phyloP scores from a whole-genome alignment of 1,284 basidiomycete species.

The Heliocybe sulcata region DNA sequence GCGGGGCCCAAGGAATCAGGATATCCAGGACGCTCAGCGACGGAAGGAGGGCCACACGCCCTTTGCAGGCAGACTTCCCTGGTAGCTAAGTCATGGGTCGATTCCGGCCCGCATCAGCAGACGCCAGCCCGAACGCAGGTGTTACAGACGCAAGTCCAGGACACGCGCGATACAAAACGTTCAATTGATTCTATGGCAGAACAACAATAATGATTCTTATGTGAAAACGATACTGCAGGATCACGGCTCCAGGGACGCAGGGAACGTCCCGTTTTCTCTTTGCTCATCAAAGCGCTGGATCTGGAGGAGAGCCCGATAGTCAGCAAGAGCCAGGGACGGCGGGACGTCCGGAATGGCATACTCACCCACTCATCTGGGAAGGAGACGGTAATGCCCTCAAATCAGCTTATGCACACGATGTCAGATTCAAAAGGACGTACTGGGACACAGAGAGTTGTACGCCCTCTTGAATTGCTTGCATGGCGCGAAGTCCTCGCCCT shows the following conservation, averaged over 20 bases:
- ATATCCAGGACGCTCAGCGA: constrained; percentile 15
- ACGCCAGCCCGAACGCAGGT: too few species aligned
- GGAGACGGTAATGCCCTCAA: background rate
- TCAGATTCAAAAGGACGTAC: constrained; percentile 45
- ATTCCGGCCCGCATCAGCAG: too few species aligned
- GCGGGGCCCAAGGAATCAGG: too few species aligned
- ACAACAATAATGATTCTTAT: background rate
- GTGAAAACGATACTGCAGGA: background rate
- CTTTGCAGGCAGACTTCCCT: background rate
- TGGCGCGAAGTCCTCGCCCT: constrained; percentile 95
- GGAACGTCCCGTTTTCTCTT: constrained; percentile 88
- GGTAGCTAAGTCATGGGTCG: background rate
- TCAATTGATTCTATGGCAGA: background rate
- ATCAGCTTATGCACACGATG: constrained; percentile 6
- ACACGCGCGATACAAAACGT: background rate
- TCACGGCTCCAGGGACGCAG: constrained; percentile 80
- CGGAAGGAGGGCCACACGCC: background rate
- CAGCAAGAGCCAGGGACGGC: too few species aligned
- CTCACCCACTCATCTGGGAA: constrained; percentile 52
- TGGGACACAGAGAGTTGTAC: constrained; percentile 96
- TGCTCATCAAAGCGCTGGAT: constrained; percentile 88
- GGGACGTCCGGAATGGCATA: background rate
- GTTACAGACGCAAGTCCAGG: too few species aligned
- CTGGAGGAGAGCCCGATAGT: constrained; percentile 30
- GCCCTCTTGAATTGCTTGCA: constrained; percentile 99